Base-by-base conservation (phyloP, 2,329 filamentous ascomycete species). In the Xylaria sp. region DNA sequence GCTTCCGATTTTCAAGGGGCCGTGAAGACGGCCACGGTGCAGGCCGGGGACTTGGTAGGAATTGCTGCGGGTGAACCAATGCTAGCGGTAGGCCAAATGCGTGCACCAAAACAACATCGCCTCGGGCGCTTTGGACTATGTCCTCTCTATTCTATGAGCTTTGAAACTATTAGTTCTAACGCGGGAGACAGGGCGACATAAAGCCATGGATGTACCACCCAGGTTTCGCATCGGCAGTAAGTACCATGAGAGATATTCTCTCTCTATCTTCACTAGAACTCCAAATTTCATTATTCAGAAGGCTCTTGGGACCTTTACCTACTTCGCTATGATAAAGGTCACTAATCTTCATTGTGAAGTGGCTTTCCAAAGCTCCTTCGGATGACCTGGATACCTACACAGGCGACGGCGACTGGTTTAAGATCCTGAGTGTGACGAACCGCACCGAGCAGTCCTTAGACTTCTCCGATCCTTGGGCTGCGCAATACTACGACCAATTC, bases 401-500 rank as follows among this genome's bases (percentile, higher is more conserved):
- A 2, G 67, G 63, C 6, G 63, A 66, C 53, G 67, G 63, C 7
- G 63, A 63, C 53, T 69, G 63, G 67, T 69, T 69, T 49, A 69
- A 66, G 67, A 66, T 69, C 13, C 44, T 68, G 31, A 59, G 38
- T 6, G 66, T 68, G 23, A 68, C 66, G 6, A 48, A 48, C 33
- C 61, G 66, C 15, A 68, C 66, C 5, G 66, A 64, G 23, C 66
- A 68, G 48, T 68, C 66, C 9, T 23, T 68, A n/a, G 26, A 68
- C 46, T 65, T 46, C 17, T 64, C 66, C 11, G 61, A 65, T 46
- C 66, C 66, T 20, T 31, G 26, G 51, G 46, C 23, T 6, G 57
- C 54, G 7, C 17, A 46, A 13, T 59, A 20, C 6, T 68, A 65
- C 26, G 66, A 68, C 23, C n/a, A 57, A 33, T 17, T 42, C 1